Evolutionary conservation across 305 asterid species (phyloP).

Genomic region (Fraxinus sp.): DNA sequence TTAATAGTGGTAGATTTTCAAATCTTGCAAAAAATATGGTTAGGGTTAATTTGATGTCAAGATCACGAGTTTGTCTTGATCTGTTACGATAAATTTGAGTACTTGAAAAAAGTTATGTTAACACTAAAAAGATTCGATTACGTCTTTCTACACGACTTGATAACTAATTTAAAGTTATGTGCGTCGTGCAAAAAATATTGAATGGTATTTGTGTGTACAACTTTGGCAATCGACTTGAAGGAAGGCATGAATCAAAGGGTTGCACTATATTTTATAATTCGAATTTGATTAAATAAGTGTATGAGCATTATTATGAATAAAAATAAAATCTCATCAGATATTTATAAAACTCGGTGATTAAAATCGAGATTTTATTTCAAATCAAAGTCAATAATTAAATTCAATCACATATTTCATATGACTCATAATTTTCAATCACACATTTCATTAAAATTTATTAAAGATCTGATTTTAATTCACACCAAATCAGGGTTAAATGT

Average conservation of each 20-base stretch:
- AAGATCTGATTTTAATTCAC: too few species aligned
- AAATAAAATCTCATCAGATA: neutral
- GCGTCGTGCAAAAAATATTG: too few species aligned
- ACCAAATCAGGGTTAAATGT: neutral
- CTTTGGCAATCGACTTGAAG: neutral
- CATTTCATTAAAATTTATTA: too few species aligned
- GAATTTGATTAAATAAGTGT: neutral
- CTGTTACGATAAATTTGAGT: too few species aligned
- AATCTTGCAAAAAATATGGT: neutral
- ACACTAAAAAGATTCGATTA: neutral
- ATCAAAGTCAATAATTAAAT: too few species aligned
- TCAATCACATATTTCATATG: too few species aligned
- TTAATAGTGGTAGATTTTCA: neutral
- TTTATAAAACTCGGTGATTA: neutral
- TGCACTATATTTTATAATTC: neutral
- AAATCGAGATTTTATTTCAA: too few species aligned
- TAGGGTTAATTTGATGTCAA: neutral
- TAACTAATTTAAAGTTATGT: neutral
- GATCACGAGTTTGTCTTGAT: neutral
- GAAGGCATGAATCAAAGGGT: neutral
- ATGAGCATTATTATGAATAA: too few species aligned
- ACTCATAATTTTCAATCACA: too few species aligned
- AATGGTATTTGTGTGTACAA: neutral
- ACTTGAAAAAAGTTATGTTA: neutral
- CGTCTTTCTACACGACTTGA: neutral